Evolutionary conservation across 345 rosid species (phyloP).

Genomic region (Eucalyptus albens): DNA sequence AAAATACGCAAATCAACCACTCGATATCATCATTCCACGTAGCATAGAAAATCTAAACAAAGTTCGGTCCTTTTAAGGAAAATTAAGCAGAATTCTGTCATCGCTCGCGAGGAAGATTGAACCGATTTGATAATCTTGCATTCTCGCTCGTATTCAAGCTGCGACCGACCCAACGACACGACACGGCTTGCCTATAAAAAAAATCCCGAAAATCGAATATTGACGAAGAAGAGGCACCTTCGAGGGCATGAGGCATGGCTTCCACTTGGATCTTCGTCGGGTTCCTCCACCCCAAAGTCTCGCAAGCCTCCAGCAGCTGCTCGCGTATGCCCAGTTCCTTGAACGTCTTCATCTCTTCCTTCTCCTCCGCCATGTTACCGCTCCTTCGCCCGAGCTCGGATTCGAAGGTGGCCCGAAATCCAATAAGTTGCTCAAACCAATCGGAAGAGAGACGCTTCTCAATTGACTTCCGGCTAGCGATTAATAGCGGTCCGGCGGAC

Average conservation of each 20-base stretch:
- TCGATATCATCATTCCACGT: not conserved
- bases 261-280: slow-evolving; percentile 83
- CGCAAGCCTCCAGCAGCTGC: slow-evolving; percentile 64
- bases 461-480: not conserved
- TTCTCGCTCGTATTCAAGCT: not conserved
- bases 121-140: not conserved
- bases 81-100: not conserved
- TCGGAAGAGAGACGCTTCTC: not conserved
- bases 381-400: not conserved
- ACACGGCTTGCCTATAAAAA: not conserved
- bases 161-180: not conserved
- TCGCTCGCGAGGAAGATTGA: not conserved
- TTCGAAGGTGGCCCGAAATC: not conserved
- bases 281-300: slow-evolving; percentile 51
- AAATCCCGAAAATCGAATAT: not conserved
- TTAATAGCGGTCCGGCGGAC: not conserved
- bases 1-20: not conserved
- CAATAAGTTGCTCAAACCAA: not conserved
- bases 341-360: slow-evolving; percentile 55
- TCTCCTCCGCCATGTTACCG: slow-evolving; percentile 25
- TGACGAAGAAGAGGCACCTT: slow-evolving; percentile 19
- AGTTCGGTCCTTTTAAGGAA: not conserved
- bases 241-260: slow-evolving; percentile 79
- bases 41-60: not conserved
- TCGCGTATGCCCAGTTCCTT: slow-evolving; percentile 64